A percentile compares a stretch with the other conserved stretches of the same genome.
phyloP scores from a whole-genome alignment of 306 rosid species.

The Malus fusca region DNA sequence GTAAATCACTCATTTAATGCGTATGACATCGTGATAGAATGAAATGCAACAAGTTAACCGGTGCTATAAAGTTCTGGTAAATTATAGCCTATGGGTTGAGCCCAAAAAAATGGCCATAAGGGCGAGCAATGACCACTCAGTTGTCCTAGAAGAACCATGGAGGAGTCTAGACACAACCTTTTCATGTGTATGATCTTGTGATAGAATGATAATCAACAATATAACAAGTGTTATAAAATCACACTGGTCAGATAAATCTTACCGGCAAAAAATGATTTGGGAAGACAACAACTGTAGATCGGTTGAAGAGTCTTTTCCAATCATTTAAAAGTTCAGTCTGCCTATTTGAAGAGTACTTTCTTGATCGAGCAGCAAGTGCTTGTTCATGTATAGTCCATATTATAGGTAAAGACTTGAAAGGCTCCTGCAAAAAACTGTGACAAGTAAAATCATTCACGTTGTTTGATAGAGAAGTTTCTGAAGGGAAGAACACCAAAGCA shows the following conservation, averaged over 20 bases:
- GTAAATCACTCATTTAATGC: neutral
- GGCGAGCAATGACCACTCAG: neutral
- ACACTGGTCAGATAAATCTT: constrained; percentile 31
- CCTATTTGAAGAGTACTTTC: constrained; percentile 42
- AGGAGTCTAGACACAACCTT: neutral
- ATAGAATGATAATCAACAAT: constrained; percentile 9
- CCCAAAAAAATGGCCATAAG: neutral
- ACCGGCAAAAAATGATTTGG: constrained; percentile 88
- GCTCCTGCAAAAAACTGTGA: constrained; percentile 93
- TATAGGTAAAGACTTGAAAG: constrained; percentile 85
- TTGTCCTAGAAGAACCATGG: neutral
- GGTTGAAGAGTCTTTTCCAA: constrained; percentile 85
- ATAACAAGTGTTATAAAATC: neutral
- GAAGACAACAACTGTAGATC: constrained; percentile 85
- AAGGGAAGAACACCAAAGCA: constrained; percentile 4
- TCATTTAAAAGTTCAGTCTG: constrained; percentile 65
- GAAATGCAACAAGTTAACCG: neutral
- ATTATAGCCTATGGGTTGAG: neutral
- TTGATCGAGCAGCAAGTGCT: constrained; percentile 66
- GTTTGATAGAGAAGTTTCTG: constrained; percentile 23
- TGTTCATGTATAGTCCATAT: constrained; percentile 80
- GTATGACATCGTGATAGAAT: neutral
- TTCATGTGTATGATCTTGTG: neutral
- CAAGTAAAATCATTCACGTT: constrained; percentile 51
- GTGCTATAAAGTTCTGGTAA: neutral